A percentile compares a stretch with the other conserved stretches of the same genome.
These are phyloP conservation scores for Candida nitratophila DNA, from an alignment of 805 yeast species.

Conservation along the genomic window DNA sequence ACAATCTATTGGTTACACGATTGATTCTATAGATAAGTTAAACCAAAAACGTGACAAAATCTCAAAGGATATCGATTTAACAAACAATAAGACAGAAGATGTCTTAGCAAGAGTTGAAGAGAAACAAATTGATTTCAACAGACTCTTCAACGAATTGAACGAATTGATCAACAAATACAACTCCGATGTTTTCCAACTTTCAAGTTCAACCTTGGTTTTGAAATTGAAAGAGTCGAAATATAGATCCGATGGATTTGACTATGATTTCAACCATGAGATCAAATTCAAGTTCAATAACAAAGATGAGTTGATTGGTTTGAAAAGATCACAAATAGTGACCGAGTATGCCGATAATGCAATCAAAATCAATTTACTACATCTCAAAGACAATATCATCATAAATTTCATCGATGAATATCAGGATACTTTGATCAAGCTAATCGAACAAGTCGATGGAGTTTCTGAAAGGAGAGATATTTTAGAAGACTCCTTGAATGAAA, in stretches of 20 bases:
- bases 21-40: constrained; percentile 56
- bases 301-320: constrained; percentile 29
- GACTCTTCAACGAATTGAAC: constrained; percentile 44
- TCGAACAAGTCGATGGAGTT: constrained; percentile 46
- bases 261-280: constrained; percentile 32
- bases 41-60: constrained; percentile 55
- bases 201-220: constrained; percentile 12
- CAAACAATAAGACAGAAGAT: constrained; percentile 32
- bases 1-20: constrained; percentile 48
- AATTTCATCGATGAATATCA: constrained; percentile 39
- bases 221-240: background rate
- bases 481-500: constrained; percentile 40
- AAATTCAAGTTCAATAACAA: constrained; percentile 4
- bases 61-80: constrained; percentile 43
- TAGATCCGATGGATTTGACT: constrained; percentile 7
- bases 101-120: constrained; percentile 39
- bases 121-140: constrained; percentile 43
- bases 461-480: constrained; percentile 49
- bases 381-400: constrained; percentile 39
- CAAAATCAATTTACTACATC: constrained; percentile 29
- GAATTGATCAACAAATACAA: constrained; percentile 51
- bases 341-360: constrained; percentile 26
- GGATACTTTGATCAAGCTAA: constrained; percentile 53
- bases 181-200: constrained; percentile 42
- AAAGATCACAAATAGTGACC: constrained; percentile 35